phyloP scores from a whole-genome alignment of 257 asterid genomes.

The Solanum ahanhuiri region DNA sequence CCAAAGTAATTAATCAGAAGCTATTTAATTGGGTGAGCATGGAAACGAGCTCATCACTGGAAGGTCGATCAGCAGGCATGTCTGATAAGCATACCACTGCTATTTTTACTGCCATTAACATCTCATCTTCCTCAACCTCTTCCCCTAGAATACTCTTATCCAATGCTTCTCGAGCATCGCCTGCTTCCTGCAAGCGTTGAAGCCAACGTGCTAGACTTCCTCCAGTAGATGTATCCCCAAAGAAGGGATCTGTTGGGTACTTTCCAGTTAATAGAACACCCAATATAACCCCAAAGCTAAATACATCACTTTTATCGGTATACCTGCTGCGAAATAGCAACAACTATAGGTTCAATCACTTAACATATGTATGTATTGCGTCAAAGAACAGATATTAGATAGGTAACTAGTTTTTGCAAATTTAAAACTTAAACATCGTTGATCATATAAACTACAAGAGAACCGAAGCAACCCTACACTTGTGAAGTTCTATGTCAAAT shows the following conservation, averaged over 20 bases:
- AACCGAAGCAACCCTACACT: neutral
- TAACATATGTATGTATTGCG: neutral
- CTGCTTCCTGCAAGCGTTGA: slow-evolving; percentile 63
- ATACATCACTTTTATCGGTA: slow-evolving; percentile 85
- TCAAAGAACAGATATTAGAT: neutral
- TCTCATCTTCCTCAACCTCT: slow-evolving; percentile 78
- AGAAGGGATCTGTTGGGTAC: slow-evolving; percentile 64
- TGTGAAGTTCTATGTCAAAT: neutral
- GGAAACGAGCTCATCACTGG: slow-evolving; percentile 87
- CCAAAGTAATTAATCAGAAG: slow-evolving; percentile 26
- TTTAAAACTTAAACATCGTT: neutral
- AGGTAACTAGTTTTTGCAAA: neutral
- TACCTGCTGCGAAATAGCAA: slow-evolving; percentile 28
- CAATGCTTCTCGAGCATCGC: slow-evolving; percentile 69
- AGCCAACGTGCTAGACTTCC: slow-evolving; percentile 90
- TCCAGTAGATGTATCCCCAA: slow-evolving; percentile 38
- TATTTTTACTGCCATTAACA: slow-evolving; percentile 83
- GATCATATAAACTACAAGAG: neutral
- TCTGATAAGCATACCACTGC: slow-evolving; percentile 83
- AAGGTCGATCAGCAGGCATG: slow-evolving; percentile 85
- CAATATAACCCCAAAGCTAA: slow-evolving; percentile 81
- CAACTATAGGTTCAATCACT: neutral
- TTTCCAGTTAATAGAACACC: slow-evolving; percentile 66
- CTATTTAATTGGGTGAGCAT: slow-evolving; percentile 92
- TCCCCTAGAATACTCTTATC: slow-evolving; percentile 76